Percentiles rank a stretch among this genome's conserved stretches.
phyloP scores from a whole-genome alignment of 345 rosid genomes.

The Populus nigra region DNA sequence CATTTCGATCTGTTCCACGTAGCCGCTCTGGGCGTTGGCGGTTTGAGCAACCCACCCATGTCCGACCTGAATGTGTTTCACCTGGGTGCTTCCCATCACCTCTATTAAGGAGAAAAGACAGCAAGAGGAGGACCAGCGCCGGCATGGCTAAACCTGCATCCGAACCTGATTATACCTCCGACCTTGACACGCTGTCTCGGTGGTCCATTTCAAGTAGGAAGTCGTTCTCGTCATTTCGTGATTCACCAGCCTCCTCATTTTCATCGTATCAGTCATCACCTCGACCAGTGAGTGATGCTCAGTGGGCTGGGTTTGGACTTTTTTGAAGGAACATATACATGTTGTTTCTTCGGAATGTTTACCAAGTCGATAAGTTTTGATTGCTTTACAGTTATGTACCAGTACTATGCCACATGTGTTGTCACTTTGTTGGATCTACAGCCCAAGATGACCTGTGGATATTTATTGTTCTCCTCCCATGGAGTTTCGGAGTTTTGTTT shows the following conservation, averaged over 20 bases:
- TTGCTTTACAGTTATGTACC: neutral
- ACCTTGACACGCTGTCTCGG: conserved; percentile 43
- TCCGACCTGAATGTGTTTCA: conserved; percentile 36
- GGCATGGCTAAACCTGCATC: conserved; percentile 18
- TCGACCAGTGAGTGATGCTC: conserved; percentile 43
- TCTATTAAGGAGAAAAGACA: conserved; percentile 36
- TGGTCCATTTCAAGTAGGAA: conserved; percentile 64
- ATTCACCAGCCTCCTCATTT: conserved; percentile 56
- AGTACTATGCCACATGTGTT: neutral
- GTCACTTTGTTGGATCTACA: neutral
- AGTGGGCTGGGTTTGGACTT: conserved; percentile 75
- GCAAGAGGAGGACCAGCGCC: conserved; percentile 27
- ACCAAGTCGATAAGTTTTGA: neutral
- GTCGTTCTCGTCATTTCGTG: conserved; percentile 49
- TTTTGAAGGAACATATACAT: conserved; percentile 27
- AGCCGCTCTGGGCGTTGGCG: conserved; percentile 57
- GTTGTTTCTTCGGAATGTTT: neutral
- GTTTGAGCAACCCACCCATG: conserved; percentile 39
- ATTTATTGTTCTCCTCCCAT: neutral
- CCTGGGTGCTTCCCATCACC: conserved; percentile 77
- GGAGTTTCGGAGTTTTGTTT: neutral
- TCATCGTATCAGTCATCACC: conserved; percentile 71
- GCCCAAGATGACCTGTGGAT: conserved; percentile 7
- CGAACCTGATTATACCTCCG: conserved; percentile 40
- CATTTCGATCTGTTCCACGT: conserved; percentile 63